Evolutionary conservation across 1,284 basidiomycete genomes (phyloP).

Genomic region (Boletus coffeatus): DNA sequence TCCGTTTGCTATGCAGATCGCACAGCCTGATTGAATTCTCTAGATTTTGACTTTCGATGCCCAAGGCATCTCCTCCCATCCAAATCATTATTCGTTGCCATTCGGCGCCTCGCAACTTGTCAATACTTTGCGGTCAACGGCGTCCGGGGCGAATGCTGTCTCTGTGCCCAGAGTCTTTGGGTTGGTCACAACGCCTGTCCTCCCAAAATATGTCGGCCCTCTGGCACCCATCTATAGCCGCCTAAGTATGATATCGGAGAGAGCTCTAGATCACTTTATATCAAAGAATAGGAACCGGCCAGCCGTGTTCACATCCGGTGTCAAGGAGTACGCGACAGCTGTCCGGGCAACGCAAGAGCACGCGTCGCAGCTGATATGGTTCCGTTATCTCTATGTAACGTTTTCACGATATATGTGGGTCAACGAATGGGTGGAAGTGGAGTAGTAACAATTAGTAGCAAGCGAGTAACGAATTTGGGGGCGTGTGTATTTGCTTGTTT

Average conservation of each 20-base stretch:
- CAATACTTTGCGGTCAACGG: slow-evolving; percentile 22
- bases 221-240: slow-evolving; percentile 45
- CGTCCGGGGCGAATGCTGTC: slow-evolving; percentile 8
- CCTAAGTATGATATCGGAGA: slow-evolving; percentile 32
- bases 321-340: slow-evolving; percentile 51
- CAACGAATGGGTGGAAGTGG: slow-evolving; percentile 63
- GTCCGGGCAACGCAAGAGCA: slow-evolving; percentile 74
- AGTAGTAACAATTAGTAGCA: background rate
- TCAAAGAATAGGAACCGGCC: slow-evolving; percentile 1
- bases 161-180: slow-evolving; percentile 46
- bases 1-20: slow-evolving; percentile 1
- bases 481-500: slow-evolving; percentile 28
- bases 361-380: slow-evolving; percentile 81
- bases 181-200: slow-evolving; percentile 53
- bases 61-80: slow-evolving; percentile 78
- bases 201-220: slow-evolving; percentile 58
- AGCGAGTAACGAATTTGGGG: too few species aligned
- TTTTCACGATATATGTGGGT: slow-evolving; percentile 93
- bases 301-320: slow-evolving; percentile 45
- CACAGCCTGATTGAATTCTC: slow-evolving; percentile 1
- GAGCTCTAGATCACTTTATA: slow-evolving; percentile 13
- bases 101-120: slow-evolving; percentile 46
- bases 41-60: slow-evolving; percentile 92
- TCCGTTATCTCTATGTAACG: slow-evolving; percentile 80
- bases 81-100: slow-evolving; percentile 84